These are phyloP conservation scores for Ensete ventricosum DNA, from an alignment of 176 grass and related monocot species.

Conservation along the genomic window DNA sequence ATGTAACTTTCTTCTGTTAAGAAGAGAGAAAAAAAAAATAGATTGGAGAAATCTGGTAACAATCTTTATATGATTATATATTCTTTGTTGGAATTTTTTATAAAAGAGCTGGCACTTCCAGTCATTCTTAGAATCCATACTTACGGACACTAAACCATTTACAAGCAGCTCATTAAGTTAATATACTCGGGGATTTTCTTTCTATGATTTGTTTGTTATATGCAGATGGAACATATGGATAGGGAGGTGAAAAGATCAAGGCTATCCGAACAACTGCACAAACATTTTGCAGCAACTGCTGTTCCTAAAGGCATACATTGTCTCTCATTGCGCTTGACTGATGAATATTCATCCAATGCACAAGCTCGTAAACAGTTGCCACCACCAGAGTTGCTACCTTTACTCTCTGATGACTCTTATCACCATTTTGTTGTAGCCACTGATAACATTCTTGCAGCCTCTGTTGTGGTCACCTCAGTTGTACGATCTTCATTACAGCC, in stretches of 20 bases:
- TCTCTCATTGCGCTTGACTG: conserved; percentile 80
- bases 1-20: too few relatives aligned
- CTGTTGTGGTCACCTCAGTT: conserved; percentile 74
- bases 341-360: conserved; percentile 96
- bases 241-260: conserved; percentile 72
- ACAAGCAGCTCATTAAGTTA: too few relatives aligned
- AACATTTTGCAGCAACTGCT: conserved; percentile 81
- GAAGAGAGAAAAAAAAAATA: too few relatives aligned
- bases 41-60: too few relatives aligned
- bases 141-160: too few relatives aligned
- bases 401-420: conserved; percentile 65
- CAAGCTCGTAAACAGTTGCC: conserved; percentile 86
- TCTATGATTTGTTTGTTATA: conserved; percentile 4
- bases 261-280: conserved; percentile 80
- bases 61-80: too few relatives aligned
- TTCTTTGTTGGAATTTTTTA: too few relatives aligned
- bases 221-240: conserved; percentile 94
- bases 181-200: conserved; percentile 1
- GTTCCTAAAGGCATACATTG: conserved; percentile 92
- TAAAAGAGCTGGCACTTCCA: too few relatives aligned
- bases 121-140: too few relatives aligned
- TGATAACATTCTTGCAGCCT: conserved; percentile 94
- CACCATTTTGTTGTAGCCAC: conserved; percentile 75
- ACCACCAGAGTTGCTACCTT: conserved; percentile 70
- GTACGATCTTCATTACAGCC: conserved; percentile 59